Base-by-base conservation (phyloP, 345 rosid species). In the Hypericum perforatum region DNA sequence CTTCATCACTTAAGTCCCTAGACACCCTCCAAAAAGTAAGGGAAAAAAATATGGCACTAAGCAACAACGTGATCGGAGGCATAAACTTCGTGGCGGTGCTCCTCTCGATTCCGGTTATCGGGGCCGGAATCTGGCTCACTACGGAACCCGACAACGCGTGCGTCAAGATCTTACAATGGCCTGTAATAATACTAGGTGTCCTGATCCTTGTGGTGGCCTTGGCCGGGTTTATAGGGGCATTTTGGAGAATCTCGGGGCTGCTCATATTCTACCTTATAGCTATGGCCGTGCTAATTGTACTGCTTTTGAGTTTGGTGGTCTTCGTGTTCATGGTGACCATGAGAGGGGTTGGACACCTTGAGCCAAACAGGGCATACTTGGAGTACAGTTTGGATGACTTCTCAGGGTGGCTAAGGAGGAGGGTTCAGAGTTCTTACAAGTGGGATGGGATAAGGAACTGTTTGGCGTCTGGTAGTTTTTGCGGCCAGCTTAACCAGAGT, bases 51-150 rank as follows among this genome's bases (percentile, higher is more conserved):
- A 92, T 92, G 99, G 85, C 91, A 22, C 61, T 84, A 12, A 85
- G 95, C 84, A 82, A 70, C 63, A 84, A 89, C 52, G 81, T 85
- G 39, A 81, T 85, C 3, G 95, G 94, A 13, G 82, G 85, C 40
- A 85, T 85, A 51, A 92, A 89, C 87, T 83, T 92, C 61, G 76
- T 82, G 10, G 79, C 95, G 29, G 71, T 89, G 71, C 86, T 92
- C 37, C 89, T 92, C 16, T 85, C 99, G 0, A 70, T 89, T 9
- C 99, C 95, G 0, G 53, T 92, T 55, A 82, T 92, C 38, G 97
- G 95, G 0, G 81, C 82, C 8, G 95, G 97, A 54, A 86, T 92
- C 66, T 92, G 97, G 99, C 78, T 92, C 0, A 62, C 94, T 13
- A 80, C 37, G 5, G 78, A 82, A 45, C 76, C 86, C 0, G 97